Conservation (phyloP, 495 filamentous ascomycete species). For the Pseudoneurospora amorphoporcata region DNA sequence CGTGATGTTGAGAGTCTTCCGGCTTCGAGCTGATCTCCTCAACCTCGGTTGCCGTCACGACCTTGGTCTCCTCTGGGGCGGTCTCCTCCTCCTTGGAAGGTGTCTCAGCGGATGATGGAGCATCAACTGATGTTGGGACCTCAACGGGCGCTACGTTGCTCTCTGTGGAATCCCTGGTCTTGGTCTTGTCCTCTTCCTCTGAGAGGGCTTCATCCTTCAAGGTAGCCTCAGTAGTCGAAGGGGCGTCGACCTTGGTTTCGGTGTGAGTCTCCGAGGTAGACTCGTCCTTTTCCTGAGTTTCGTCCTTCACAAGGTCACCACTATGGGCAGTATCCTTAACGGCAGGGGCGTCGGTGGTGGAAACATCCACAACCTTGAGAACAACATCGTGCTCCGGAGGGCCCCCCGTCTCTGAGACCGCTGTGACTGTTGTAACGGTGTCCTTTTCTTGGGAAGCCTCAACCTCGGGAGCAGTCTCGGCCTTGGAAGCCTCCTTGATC, state of each 20-base stretch:
- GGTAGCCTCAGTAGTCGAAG: neutral
- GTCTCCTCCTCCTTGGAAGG: neutral
- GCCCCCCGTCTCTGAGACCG: neutral
- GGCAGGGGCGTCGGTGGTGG: neutral
- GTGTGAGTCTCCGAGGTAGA: neutral
- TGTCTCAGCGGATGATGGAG: neutral
- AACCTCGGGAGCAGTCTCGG: neutral
- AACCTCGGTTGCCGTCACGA: neutral
- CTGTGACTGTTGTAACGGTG: neutral
- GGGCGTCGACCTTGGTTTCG: neutral
- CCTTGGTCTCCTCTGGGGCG: neutral
- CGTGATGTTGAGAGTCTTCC: neutral
- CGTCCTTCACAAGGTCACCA: neutral
- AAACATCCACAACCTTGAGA: neutral
- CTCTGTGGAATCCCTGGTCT: neutral
- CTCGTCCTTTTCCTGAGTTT: neutral
- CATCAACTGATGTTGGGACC: neutral
- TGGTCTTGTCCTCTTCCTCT: neutral
- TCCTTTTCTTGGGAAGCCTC: neutral
- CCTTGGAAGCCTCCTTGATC: neutral
- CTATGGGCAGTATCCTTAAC: neutral
- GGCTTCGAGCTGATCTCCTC: neutral
- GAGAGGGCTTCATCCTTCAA: neutral
- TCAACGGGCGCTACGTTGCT: neutral
- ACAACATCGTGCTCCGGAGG: neutral